These are phyloP conservation scores for Penicillium parvum DNA, from an alignment of 495 filamentous ascomycete genomes.

Conservation along the genomic window DNA sequence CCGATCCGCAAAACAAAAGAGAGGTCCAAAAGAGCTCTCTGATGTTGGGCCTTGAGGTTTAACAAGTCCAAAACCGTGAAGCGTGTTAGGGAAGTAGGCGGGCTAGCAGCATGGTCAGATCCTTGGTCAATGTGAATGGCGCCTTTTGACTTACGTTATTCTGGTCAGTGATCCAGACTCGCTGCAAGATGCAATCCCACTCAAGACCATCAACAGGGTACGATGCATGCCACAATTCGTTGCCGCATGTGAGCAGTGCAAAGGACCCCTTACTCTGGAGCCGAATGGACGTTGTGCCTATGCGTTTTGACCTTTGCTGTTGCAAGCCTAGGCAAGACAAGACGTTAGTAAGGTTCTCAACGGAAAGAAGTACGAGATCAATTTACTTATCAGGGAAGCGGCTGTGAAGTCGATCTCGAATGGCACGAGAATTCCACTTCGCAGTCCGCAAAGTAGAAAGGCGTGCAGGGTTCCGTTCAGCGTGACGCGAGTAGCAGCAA, in stretches of 20 bases:
- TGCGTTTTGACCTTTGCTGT: slow-evolving; percentile 22
- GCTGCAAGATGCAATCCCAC: slow-evolving; percentile 26
- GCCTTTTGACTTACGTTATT: slow-evolving; percentile 32
- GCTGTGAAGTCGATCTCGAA: slow-evolving; percentile 25
- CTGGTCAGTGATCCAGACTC: slow-evolving; percentile 44
- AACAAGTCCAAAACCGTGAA: slow-evolving; percentile 33
- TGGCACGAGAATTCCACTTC: slow-evolving; percentile 40
- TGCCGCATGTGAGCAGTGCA: slow-evolving; percentile 36
- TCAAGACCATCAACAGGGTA: slow-evolving; percentile 16
- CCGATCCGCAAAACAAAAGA: slow-evolving; percentile 43
- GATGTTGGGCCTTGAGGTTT: slow-evolving; percentile 7
- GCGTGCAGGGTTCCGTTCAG: slow-evolving; percentile 6
- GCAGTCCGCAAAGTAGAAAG: slow-evolving; percentile 40
- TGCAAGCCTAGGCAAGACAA: slow-evolving; percentile 19
- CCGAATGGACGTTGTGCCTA: slow-evolving; percentile 38
- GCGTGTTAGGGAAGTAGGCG: slow-evolving; percentile 34
- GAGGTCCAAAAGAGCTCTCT: slow-evolving; percentile 20
- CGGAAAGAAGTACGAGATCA: neutral
- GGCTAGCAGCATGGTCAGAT: slow-evolving; percentile 26
- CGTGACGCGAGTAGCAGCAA: slow-evolving; percentile 23
- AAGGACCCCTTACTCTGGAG: slow-evolving; percentile 27
- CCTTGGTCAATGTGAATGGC: neutral
- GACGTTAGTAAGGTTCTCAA: neutral
- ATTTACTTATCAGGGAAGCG: slow-evolving; percentile 25
- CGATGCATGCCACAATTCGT: slow-evolving; percentile 39